These are phyloP conservation scores for Lavandula angustifolia DNA, from an alignment of 257 asterid species.

Conservation along the genomic window DNA sequence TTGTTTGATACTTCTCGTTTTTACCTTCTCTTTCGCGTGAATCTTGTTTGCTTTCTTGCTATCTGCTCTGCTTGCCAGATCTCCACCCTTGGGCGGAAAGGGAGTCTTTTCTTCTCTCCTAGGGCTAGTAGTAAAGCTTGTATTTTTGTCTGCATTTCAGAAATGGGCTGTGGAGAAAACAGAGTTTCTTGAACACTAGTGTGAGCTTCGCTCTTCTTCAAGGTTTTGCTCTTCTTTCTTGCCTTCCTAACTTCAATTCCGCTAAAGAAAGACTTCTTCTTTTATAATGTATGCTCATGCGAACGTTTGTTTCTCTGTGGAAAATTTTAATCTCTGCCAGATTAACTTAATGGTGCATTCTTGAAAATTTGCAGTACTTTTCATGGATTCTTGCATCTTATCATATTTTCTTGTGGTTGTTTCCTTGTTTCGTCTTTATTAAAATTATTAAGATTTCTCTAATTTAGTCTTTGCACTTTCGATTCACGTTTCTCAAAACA, in stretches of 20 bases:
- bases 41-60: constrained; percentile 30
- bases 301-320: constrained; percentile 2
- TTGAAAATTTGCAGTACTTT: not conserved
- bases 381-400: not conserved
- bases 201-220: constrained; percentile 24
- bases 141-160: constrained; percentile 24
- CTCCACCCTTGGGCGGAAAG: not conserved
- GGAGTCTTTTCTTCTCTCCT: not conserved
- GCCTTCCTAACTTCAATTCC: not conserved
- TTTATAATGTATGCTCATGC: constrained; percentile 26
- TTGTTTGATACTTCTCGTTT: constrained; percentile 15
- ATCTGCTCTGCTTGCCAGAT: constrained; percentile 21
- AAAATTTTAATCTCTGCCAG: constrained; percentile 1
- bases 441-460: not conserved
- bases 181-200: constrained; percentile 40
- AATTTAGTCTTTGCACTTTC: too few species aligned
- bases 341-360: not conserved
- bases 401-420: not conserved
- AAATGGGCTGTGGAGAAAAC: constrained; percentile 42
- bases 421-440: not conserved
- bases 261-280: not conserved
- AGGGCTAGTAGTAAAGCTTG: not conserved
- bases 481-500: not conserved
- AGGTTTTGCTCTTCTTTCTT: not conserved
- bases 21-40: constrained; percentile 29